These are phyloP conservation scores for Actinomortierella wolfii DNA, from an alignment of 371 early-diverging fungal genomes.

Conservation along the genomic window DNA sequence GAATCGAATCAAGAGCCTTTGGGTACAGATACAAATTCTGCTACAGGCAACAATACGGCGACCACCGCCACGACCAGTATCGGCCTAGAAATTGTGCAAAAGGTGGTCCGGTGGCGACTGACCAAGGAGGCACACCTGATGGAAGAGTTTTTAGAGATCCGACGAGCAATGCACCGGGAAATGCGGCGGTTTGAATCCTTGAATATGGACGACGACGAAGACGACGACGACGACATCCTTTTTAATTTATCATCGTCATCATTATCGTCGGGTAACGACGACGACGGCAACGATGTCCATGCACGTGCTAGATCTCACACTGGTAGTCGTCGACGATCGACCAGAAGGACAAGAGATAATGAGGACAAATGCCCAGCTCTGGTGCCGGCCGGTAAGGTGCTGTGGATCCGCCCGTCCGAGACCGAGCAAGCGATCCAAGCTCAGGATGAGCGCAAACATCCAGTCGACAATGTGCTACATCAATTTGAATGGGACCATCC, in stretches of 20 bases:
- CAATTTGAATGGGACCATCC: conserved; percentile 46
- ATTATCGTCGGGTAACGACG: too few species aligned
- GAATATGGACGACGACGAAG: conserved; percentile 1
- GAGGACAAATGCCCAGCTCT: conserved; percentile 8
- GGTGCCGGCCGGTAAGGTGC: conserved; percentile 38
- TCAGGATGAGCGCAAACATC: conserved; percentile 26
- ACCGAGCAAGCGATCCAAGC: conserved; percentile 38
- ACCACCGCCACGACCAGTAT: conserved; percentile 17
- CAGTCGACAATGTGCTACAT: conserved; percentile 22
- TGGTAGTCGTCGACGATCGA: too few species aligned
- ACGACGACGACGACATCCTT: conserved; percentile 2
- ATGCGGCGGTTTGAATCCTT: conserved; percentile 10
- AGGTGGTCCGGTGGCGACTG: conserved; percentile 40
- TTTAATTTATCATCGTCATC: too few species aligned
- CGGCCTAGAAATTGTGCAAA: conserved; percentile 41
- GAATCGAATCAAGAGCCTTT: too few species aligned
- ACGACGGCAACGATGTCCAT: too few species aligned
- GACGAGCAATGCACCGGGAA: conserved; percentile 34
- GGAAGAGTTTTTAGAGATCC: conserved; percentile 44
- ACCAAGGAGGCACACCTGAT: conserved; percentile 29
- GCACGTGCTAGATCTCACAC: too few species aligned
- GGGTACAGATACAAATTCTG: too few species aligned
- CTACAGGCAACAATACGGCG: not conserved
- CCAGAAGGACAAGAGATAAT: too few species aligned
- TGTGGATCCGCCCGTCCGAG: conserved; percentile 39